Base-by-base conservation (phyloP, 306 rosid genomes). In the Hippophae tibetana region DNA sequence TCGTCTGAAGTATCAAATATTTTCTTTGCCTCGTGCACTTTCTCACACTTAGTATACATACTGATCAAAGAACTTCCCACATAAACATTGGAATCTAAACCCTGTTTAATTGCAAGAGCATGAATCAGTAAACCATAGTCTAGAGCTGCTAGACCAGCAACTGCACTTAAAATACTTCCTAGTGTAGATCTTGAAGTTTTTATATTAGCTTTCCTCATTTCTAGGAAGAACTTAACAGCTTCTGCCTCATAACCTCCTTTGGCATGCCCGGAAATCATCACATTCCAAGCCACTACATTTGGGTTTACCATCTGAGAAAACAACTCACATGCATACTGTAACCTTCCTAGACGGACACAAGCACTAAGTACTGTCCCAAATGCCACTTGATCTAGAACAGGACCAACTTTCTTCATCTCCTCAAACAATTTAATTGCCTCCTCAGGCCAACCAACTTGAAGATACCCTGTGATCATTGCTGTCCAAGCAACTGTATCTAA, bases 41-140 rank as follows among this genome's bases (percentile, higher is more conserved):
- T 72, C 53, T 67, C 69, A 52, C 89, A 81, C 73, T 89, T 90
- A 3, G 86, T 82, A 68, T 90, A 90, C 97, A 90, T 84, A 73
- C 79, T 90, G 74, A 87, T 78, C 73, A 90, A 72, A 13, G 97
- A 74, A 78, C 97, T 90, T 26, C 89, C 97, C 10, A 83, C 97
- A n/a, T 86, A 89, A 11, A 86, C 62, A 73, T 78, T 89, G 23
- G 75, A 81, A 49, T 83, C 77, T 43, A 89, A 77, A 40, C 95
- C 95, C 52, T 62, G 89, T 51, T 81, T 85, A 63, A 85, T 71
- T 47, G 86, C 97, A 55, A 66, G 72, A 10, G 84, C 71, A 72
- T 89, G 97, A 70, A 89, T 86, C 31, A 81, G 62, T 69, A 77
- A 66, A 6, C 97, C 95, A 79, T 52, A 56, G 57, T 69, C 71